Conservation (phyloP, 148 eudicot species). For the Euryodendron excelsum region DNA sequence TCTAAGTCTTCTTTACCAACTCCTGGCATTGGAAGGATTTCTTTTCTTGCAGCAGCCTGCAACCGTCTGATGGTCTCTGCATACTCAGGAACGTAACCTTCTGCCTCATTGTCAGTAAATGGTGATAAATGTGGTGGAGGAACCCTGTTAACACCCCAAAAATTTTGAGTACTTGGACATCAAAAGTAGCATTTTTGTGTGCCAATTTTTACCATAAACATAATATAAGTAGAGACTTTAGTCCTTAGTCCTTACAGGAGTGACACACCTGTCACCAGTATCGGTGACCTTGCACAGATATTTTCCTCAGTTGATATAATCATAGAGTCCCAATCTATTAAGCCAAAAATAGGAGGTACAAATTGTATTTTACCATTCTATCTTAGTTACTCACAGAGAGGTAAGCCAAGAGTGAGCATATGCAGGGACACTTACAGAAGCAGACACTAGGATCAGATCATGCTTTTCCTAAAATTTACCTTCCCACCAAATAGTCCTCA, state of each 20-base stretch:
- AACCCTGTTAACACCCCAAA: slow-evolving; percentile 45
- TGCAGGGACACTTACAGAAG: neutral
- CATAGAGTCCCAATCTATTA: neutral
- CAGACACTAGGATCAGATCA: neutral
- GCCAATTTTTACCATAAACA: neutral
- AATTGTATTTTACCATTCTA: neutral
- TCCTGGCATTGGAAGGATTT: slow-evolving; percentile 88
- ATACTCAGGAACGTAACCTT: slow-evolving; percentile 82
- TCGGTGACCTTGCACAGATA: too few species aligned
- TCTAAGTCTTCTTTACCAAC: slow-evolving; percentile 63
- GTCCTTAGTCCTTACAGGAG: neutral
- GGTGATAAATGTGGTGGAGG: slow-evolving; percentile 98
- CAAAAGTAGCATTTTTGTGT: neutral
- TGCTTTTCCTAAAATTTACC: slow-evolving; percentile 34
- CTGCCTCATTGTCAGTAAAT: slow-evolving; percentile 85
- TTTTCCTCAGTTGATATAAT: neutral
- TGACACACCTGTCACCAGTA: too few species aligned
- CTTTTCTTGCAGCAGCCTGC: slow-evolving; percentile 75
- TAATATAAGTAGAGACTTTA: neutral
- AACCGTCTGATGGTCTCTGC: slow-evolving; percentile 75
- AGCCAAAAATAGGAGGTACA: neutral
- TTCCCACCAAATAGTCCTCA: slow-evolving; percentile 79
- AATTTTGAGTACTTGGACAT: neutral
- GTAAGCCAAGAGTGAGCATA: neutral
- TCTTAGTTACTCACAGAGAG: neutral